phyloP scores from a whole-genome alignment of 1,139 yeast species.

The Blastobotrys ciferrii region DNA sequence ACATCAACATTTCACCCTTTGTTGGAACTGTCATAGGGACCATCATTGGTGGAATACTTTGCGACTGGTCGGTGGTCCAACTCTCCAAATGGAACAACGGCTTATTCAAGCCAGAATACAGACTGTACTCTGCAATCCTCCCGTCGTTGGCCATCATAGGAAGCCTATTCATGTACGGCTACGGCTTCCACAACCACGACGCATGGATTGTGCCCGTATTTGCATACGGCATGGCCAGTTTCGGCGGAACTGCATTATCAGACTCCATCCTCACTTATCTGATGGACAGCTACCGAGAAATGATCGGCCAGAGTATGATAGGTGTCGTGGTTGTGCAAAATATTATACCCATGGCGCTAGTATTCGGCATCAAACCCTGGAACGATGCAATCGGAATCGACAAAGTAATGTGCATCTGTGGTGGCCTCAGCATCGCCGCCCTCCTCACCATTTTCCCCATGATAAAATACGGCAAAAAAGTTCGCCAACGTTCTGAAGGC shows the following conservation, averaged over 20 bases:
- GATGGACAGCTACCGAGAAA: slow-evolving; percentile 21
- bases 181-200: slow-evolving; percentile 15
- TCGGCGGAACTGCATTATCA: slow-evolving; percentile 21
- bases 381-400: slow-evolving; percentile 16
- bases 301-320: slow-evolving; percentile 20
- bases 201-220: slow-evolving; percentile 21
- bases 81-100: slow-evolving; percentile 20
- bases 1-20: slow-evolving; percentile 20
- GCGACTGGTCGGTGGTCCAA: slow-evolving; percentile 20
- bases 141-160: slow-evolving; percentile 17
- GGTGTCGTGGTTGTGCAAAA: slow-evolving; percentile 25
- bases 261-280: slow-evolving; percentile 18
- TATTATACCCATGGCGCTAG: slow-evolving; percentile 17
- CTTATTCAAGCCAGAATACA: slow-evolving; percentile 19
- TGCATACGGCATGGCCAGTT: slow-evolving; percentile 19
- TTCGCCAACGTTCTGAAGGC: slow-evolving; percentile 6
- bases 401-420: slow-evolving; percentile 18
- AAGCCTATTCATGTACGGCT: slow-evolving; percentile 21
- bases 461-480: slow-evolving; percentile 12
- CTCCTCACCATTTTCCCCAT: slow-evolving; percentile 12
- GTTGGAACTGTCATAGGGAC: slow-evolving; percentile 21
- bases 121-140: slow-evolving; percentile 18
- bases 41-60: slow-evolving; percentile 17
- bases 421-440: slow-evolving; percentile 12
- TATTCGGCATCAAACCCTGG: slow-evolving; percentile 22